Percentiles rank a stretch among this genome's conserved stretches.
Evolutionary conservation across 768 basidiomycete species (phyloP).

Genomic region (Saitozyma sp.): DNA sequence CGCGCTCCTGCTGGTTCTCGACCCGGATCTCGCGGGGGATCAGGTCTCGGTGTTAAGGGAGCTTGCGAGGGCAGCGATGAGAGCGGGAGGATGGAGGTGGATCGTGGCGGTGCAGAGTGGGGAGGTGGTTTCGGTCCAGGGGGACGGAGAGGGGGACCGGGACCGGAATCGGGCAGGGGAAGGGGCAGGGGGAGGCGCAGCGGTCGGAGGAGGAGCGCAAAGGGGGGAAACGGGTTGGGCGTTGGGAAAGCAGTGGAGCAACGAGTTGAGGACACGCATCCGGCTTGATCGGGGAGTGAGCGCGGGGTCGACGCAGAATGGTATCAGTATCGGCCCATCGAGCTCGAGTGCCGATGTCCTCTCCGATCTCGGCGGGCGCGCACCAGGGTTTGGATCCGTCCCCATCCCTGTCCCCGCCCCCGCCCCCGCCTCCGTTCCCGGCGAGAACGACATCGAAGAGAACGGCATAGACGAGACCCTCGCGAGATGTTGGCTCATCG

Average conservation of each 20-base stretch:
- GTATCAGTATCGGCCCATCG: background rate
- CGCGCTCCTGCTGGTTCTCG: slow-evolving; percentile 37
- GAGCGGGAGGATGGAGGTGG: slow-evolving; percentile 41
- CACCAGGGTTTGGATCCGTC: background rate
- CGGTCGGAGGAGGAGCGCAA: slow-evolving; percentile 7
- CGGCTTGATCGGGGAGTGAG: no score
- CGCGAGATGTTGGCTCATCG: slow-evolving; percentile 45
- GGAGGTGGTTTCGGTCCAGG: slow-evolving; percentile 12
- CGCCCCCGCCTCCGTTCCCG: no score
- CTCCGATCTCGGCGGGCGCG: background rate
- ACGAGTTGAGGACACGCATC: no score
- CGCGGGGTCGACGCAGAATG: no score
- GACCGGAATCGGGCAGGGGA: background rate
- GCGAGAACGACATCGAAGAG: slow-evolving; percentile 19
- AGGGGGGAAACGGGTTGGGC: slow-evolving; percentile 1
- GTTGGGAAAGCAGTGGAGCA: background rate
- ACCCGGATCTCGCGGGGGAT: slow-evolving; percentile 28
- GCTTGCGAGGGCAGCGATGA: slow-evolving; percentile 34
- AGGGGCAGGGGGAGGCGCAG: slow-evolving; percentile 8
- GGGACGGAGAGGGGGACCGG: background rate
- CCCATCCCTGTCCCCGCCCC: no score
- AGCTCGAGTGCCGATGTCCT: background rate
- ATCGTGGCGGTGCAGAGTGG: slow-evolving; percentile 25
- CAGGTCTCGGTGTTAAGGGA: slow-evolving; percentile 39
- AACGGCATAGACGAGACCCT: slow-evolving; percentile 36